Evolutionary conservation across 148 eudicot genomes (phyloP).

Genomic region (Chenopodium quinoa): DNA sequence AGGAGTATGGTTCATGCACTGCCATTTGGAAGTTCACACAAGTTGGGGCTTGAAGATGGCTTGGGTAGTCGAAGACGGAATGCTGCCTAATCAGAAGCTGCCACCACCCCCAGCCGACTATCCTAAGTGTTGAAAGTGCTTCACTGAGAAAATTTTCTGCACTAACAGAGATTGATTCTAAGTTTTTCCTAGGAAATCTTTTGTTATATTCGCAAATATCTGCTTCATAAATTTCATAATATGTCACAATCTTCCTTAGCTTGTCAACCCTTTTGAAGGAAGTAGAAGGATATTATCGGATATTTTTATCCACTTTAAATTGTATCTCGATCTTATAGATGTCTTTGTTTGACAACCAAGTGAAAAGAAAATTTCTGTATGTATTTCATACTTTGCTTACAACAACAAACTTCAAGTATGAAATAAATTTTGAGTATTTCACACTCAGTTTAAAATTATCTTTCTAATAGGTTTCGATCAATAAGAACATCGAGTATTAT

Average conservation of each 20-base stretch:
- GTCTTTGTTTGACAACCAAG: neutral
- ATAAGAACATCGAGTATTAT: no score
- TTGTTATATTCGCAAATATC: neutral
- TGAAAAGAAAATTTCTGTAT: neutral
- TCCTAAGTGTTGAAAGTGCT: constrained; percentile 39
- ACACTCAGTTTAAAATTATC: no score
- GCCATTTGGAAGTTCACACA: constrained; percentile 68
- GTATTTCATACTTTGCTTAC: neutral
- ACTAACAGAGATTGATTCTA: constrained; percentile 7
- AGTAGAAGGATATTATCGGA: neutral
- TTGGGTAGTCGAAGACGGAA: constrained; percentile 63
- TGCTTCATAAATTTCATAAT: neutral
- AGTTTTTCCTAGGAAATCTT: neutral
- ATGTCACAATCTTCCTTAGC: neutral
- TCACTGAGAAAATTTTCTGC: neutral
- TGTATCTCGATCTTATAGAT: no score
- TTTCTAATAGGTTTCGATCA: no score
- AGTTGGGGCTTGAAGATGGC: constrained; percentile 86
- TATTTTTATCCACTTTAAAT: neutral
- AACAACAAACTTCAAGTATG: no score
- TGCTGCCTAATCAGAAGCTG: constrained; percentile 45
- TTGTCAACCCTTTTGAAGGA: neutral
- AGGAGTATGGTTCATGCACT: constrained; percentile 80
- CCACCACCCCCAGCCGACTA: constrained; percentile 71
- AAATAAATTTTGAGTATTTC: no score